Conservation (phyloP, 2,329 filamentous ascomycete genomes). For the Nemania abortiva region DNA sequence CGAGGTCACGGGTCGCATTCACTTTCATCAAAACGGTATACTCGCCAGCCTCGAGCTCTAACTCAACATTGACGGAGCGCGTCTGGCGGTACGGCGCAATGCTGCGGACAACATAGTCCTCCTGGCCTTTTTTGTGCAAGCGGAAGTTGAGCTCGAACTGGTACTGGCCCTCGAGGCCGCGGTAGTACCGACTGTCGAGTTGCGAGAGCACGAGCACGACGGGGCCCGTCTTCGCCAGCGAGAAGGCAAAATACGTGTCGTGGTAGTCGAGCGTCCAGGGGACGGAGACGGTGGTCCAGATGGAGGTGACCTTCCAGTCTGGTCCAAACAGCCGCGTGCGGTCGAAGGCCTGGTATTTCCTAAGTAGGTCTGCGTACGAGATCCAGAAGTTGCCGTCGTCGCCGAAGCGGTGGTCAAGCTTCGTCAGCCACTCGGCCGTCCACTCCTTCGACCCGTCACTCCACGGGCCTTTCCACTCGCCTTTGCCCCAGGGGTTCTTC, state of each 20-base stretch:
- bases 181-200: conserved; percentile 69
- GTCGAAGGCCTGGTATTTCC: conserved; percentile 69
- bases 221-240: conserved; percentile 60
- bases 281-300: conserved; percentile 65
- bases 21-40: conserved; percentile 84
- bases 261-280: conserved; percentile 69
- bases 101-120: conserved; percentile 68
- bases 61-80: conserved; percentile 81
- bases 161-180: conserved; percentile 69
- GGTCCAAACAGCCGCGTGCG: conserved; percentile 68
- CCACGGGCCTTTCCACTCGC: conserved; percentile 86
- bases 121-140: conserved; percentile 62
- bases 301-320: conserved; percentile 64
- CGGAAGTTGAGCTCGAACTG: conserved; percentile 66
- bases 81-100: conserved; percentile 70
- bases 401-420: conserved; percentile 79
- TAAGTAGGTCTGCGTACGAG: conserved; percentile 68
- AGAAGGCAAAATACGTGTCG: conserved; percentile 66
- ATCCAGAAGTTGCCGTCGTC: conserved; percentile 78
- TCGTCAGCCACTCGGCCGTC: conserved; percentile 82
- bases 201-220: conserved; percentile 69
- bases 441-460: conserved; percentile 86
- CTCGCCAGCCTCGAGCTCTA: conserved; percentile 78
- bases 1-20: conserved; percentile 70
- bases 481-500: conserved; percentile 83